Evolutionary conservation across 1,284 basidiomycete genomes (phyloP).

Genomic region (Anthracocystis panici-leucophaei): DNA sequence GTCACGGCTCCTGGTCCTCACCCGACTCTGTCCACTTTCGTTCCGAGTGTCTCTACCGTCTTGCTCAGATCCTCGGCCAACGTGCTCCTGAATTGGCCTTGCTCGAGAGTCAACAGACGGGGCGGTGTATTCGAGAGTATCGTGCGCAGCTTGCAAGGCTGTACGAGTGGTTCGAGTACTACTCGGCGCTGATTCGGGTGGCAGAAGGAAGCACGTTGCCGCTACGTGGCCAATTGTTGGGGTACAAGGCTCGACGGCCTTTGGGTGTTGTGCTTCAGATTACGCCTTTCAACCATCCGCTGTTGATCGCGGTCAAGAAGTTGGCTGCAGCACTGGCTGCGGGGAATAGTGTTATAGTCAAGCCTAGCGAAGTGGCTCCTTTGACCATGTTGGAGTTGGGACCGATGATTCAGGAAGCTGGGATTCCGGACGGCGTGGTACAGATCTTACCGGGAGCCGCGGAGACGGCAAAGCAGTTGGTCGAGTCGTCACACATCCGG

Average conservation of each 20-base stretch:
- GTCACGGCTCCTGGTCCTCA: conserved; percentile 31
- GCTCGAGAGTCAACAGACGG: conserved; percentile 33
- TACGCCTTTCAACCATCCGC: conserved; percentile 72
- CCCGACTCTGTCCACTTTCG: conserved; percentile 25
- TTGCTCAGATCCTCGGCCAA: conserved; percentile 23
- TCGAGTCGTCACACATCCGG: conserved; percentile 76
- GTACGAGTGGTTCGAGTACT: conserved; percentile 46
- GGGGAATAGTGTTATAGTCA: conserved; percentile 79
- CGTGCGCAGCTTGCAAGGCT: conserved; percentile 34
- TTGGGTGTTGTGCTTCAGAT: conserved; percentile 86
- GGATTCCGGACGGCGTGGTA: conserved; percentile 81
- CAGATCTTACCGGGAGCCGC: conserved; percentile 80
- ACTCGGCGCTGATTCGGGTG: conserved; percentile 18
- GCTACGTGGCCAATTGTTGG: conserved; percentile 80
- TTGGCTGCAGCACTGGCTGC: conserved; percentile 85
- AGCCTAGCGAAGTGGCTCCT: conserved; percentile 84
- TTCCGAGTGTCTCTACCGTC: conserved; percentile 23
- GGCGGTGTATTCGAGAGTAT: conserved; percentile 38
- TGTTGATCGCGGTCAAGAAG: conserved; percentile 85
- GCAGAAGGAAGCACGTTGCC: conserved; percentile 71
- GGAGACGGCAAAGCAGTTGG: conserved; percentile 75
- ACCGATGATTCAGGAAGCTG: conserved; percentile 76
- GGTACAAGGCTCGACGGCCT: conserved; percentile 81
- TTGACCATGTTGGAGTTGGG: conserved; percentile 82
- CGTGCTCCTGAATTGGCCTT: conserved; percentile 27